Conservation (phyloP, 2,329 filamentous ascomycete genomes). For the Trichoderma lentiforme region DNA sequence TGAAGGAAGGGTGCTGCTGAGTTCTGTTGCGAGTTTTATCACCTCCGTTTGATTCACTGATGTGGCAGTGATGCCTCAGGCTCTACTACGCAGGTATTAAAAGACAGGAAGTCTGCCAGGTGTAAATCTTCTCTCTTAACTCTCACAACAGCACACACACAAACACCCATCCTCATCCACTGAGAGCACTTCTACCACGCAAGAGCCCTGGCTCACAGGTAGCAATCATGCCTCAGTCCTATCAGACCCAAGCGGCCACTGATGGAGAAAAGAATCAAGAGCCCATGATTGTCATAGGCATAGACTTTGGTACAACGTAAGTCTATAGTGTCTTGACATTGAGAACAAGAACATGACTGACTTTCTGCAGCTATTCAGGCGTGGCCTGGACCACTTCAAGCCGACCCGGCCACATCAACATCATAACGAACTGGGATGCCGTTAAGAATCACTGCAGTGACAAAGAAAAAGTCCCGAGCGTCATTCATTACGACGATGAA, state of each 20-base stretch:
- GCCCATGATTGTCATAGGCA: slow-evolving; percentile 34
- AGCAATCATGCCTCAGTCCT: background rate
- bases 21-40: background rate
- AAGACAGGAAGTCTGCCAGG: no score
- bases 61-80: background rate
- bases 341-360: background rate
- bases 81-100: background rate
- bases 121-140: no score
- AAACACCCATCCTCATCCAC: background rate
- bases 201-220: background rate
- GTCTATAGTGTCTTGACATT: slow-evolving; percentile 1
- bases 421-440: slow-evolving; percentile 33
- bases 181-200: background rate
- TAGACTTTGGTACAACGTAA: slow-evolving; percentile 48
- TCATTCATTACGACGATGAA: slow-evolving; percentile 23
- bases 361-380: slow-evolving; percentile 35
- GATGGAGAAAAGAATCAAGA: accelerated
- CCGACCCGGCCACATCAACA: slow-evolving; percentile 27
- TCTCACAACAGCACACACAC: no score
- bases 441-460: slow-evolving; percentile 26
- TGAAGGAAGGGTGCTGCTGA: background rate
- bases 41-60: background rate
- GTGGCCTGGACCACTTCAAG: slow-evolving; percentile 37
- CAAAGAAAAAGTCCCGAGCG: slow-evolving; percentile 32
- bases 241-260: background rate